These are phyloP conservation scores for Heritiera littoralis DNA, from an alignment of 345 rosid species.

Conservation along the genomic window DNA sequence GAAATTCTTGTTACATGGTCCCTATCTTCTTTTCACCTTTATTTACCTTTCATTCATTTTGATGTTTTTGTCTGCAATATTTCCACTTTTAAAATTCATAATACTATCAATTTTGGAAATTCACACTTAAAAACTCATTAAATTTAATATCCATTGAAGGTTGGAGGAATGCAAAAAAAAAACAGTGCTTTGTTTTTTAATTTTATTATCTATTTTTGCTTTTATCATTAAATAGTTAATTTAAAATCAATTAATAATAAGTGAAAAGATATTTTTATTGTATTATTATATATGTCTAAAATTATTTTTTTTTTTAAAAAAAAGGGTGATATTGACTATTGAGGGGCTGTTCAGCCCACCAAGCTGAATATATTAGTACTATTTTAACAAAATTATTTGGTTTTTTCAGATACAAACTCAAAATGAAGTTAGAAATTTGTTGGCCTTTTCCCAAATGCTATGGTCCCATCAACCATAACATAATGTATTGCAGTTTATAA, in stretches of 20 bases:
- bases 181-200: too few species aligned
- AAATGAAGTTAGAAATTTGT: neutral
- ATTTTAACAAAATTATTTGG: neutral
- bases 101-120: neutral
- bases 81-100: neutral
- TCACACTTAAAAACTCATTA: too few species aligned
- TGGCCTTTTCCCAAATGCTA: neutral
- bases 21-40: neutral
- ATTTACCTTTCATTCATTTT: neutral
- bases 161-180: too few species aligned
- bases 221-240: too few species aligned
- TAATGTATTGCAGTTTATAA: neutral
- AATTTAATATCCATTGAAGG: too few species aligned
- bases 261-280: too few species aligned
- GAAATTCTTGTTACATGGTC: constrained; percentile 5
- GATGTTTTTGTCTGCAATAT: neutral
- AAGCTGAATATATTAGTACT: neutral
- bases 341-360: neutral
- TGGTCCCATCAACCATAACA: neutral
- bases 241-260: too few species aligned
- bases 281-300: too few species aligned
- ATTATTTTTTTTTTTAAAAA: too few species aligned
- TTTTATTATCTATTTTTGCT: too few species aligned
- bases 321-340: too few species aligned
- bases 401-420: neutral